Percentiles rank a stretch among this genome's conserved stretches.
Conservation (phyloP, 306 rosid genomes). For the Clitoria ternatea region DNA sequence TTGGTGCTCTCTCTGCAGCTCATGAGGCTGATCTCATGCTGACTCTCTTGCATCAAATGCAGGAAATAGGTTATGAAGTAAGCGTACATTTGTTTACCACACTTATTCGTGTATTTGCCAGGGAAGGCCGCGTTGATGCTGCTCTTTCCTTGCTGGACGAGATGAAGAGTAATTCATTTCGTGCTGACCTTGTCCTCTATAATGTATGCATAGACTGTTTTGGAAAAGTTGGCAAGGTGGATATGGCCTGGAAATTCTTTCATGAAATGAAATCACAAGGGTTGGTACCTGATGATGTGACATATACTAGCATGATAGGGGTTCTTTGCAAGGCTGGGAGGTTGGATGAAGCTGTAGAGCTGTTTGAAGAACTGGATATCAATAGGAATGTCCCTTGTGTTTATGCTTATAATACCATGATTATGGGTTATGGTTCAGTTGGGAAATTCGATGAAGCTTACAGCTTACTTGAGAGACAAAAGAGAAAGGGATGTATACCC, state of each 20-base stretch:
- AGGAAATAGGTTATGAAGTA: conserved; percentile 88
- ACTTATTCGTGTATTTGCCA: conserved; percentile 76
- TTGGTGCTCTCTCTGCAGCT: conserved; percentile 69
- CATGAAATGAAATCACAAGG: conserved; percentile 82
- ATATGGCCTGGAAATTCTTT: conserved; percentile 98
- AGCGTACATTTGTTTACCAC: conserved; percentile 83
- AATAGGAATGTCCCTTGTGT: conserved; percentile 81
- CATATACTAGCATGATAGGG: conserved; percentile 89
- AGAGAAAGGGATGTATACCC: conserved; percentile 81
- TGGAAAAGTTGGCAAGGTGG: conserved; percentile 88
- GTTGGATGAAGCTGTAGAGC: conserved; percentile 67
- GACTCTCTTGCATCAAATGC: conserved; percentile 80
- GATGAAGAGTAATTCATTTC: conserved; percentile 71
- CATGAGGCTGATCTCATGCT: conserved; percentile 59
- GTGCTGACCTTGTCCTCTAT: conserved; percentile 77
- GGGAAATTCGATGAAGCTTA: conserved; percentile 88
- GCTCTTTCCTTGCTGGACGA: conserved; percentile 92
- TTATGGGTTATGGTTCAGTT: conserved; percentile 92
- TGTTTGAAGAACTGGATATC: conserved; percentile 77
- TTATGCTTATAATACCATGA: conserved; percentile 97
- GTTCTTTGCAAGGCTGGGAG: conserved; percentile 87
- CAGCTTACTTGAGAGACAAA: conserved; percentile 87
- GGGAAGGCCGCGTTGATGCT: conserved; percentile 69
- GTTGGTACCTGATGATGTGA: conserved; percentile 73
- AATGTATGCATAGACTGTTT: conserved; percentile 92